These are phyloP conservation scores for Kwoniella europaea DNA, from an alignment of 768 basidiomycete genomes.

Conservation along the genomic window DNA sequence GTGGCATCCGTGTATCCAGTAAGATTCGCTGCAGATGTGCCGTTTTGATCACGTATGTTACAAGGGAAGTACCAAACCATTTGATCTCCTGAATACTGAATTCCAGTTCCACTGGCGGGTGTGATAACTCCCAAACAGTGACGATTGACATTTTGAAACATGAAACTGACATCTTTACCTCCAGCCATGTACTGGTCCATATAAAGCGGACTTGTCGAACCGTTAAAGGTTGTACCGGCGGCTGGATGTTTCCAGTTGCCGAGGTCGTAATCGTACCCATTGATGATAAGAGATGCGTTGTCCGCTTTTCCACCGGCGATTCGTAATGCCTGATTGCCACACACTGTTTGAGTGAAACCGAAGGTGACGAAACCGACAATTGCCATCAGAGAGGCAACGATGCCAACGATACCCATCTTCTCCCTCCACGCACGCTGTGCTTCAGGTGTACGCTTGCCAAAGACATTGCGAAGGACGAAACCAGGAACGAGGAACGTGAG, in stretches of 20 bases:
- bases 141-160: constrained; percentile 91
- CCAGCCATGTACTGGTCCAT: constrained; percentile 75
- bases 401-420: constrained; percentile 87
- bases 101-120: constrained; percentile 71
- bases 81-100: constrained; percentile 65
- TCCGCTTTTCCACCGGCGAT: constrained; percentile 79
- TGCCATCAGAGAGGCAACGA: constrained; percentile 85
- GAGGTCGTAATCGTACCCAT: constrained; percentile 93
- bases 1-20: constrained; percentile 70
- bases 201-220: constrained; percentile 80
- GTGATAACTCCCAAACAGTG: constrained; percentile 79
- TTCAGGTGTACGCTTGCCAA: constrained; percentile 86
- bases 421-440: constrained; percentile 97
- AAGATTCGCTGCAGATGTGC: constrained; percentile 67
- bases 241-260: constrained; percentile 81
- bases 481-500: constrained; percentile 83
- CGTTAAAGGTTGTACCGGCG: constrained; percentile 72
- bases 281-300: constrained; percentile 83
- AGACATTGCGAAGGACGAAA: constrained; percentile 70
- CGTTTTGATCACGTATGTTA: constrained; percentile 80
- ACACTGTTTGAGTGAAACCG: constrained; percentile 93
- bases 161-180: constrained; percentile 87
- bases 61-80: constrained; percentile 98
- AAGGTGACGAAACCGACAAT: constrained; percentile 97
- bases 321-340: constrained; percentile 81